Evolutionary conservation across 352 stramenopile genomes (phyloP).

Genomic region (Phytophthora parvispora): DNA sequence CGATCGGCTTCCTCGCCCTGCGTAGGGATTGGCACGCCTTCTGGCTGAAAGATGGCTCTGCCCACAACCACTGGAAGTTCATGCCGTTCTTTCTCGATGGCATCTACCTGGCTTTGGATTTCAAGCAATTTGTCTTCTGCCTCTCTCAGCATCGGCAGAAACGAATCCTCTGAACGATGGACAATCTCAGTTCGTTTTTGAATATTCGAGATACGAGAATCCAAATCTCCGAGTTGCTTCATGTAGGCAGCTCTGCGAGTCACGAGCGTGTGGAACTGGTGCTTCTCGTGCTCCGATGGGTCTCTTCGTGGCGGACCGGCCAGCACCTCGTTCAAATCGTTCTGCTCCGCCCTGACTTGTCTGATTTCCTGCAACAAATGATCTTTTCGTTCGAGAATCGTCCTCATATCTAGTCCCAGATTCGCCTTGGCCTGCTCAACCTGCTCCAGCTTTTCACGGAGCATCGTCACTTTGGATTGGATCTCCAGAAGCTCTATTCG

Average conservation of each 20-base stretch:
- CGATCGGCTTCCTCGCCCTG: background rate
- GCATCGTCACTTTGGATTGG: conserved; percentile 55
- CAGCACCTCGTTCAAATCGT: conserved; percentile 53
- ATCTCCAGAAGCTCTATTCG: conserved; percentile 63
- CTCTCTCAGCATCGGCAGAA: conserved; percentile 47
- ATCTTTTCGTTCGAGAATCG: conserved; percentile 61
- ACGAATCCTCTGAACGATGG: conserved; percentile 43
- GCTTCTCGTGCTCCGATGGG: conserved; percentile 66
- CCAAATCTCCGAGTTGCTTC: conserved; percentile 61
- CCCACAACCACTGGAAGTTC: conserved; percentile 73
- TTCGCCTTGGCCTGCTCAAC: conserved; percentile 48
- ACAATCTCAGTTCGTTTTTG: conserved; percentile 59
- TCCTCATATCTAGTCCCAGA: conserved; percentile 52
- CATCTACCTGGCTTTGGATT: conserved; percentile 39
- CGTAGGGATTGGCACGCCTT: background rate
- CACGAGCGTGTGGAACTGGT: conserved; percentile 68
- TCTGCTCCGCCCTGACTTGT: conserved; percentile 55
- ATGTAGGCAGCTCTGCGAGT: conserved; percentile 50
- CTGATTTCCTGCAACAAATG: conserved; percentile 58
- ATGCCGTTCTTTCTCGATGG: conserved; percentile 36
- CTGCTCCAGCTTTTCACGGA: conserved; percentile 68
- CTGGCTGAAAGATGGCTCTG: conserved; percentile 54
- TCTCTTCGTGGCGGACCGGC: conserved; percentile 74
- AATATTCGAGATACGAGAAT: conserved; percentile 52
- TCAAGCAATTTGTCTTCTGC: conserved; percentile 25